Conservation (phyloP, 2,329 filamentous ascomycete species). For the Raffaelea albimanens region DNA sequence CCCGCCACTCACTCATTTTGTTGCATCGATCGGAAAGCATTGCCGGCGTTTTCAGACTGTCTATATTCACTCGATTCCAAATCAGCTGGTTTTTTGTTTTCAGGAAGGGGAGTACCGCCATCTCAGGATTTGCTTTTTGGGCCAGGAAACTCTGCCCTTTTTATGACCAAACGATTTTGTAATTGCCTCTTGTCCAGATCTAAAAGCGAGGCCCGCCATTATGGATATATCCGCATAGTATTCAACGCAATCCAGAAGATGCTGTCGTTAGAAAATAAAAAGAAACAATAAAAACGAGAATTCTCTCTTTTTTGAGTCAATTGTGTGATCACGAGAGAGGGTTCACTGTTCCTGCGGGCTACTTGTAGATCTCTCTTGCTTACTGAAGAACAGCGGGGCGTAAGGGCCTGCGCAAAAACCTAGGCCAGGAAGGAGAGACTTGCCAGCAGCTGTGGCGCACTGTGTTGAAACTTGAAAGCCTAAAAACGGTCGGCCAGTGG, state of each 20-base stretch:
- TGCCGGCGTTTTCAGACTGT: slow-evolving; percentile 5
- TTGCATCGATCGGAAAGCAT: slow-evolving; percentile 3
- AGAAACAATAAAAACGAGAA: background rate
- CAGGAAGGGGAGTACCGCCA: too few relatives aligned
- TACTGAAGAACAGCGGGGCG: too few relatives aligned
- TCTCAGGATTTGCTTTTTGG: background rate
- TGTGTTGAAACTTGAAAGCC: too few relatives aligned
- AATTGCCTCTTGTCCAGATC: background rate
- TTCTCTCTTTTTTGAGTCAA: too few relatives aligned
- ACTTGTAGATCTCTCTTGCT: too few relatives aligned
- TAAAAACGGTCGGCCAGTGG: too few relatives aligned
- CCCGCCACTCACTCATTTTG: slow-evolving; percentile 5
- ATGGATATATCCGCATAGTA: background rate
- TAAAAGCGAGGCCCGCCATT: too few relatives aligned
- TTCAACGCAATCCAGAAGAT: background rate
- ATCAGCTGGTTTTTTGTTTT: background rate
- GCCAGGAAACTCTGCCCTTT: background rate
- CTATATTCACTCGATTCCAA: background rate
- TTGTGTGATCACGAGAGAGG: too few relatives aligned
- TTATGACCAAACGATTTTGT: background rate
- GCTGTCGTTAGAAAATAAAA: background rate
- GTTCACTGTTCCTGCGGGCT: too few relatives aligned
- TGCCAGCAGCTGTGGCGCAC: too few relatives aligned
- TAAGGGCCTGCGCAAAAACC: too few relatives aligned
- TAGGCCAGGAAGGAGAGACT: too few relatives aligned